Conservation (phyloP, 2,329 filamentous ascomycete genomes). For the Thielaviopsis euricoi region DNA sequence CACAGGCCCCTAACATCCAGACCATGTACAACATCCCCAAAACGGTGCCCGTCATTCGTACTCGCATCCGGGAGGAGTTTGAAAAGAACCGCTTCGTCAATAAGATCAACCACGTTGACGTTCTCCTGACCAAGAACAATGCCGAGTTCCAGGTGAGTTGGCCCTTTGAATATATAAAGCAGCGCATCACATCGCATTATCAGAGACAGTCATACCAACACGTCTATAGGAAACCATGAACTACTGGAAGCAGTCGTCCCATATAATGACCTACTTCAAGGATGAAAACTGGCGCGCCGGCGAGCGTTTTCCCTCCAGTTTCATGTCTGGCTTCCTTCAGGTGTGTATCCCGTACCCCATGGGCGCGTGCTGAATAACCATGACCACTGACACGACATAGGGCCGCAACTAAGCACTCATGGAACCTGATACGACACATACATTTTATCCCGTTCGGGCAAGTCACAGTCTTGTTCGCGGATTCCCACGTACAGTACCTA, state of each 20-base stretch:
- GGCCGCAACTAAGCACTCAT: constrained; percentile 34
- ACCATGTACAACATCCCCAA: constrained; percentile 90
- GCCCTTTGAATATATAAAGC: constrained; percentile 12
- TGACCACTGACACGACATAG: constrained; percentile 17
- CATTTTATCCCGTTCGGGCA: background rate
- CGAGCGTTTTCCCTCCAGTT: constrained; percentile 67
- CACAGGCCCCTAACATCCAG: constrained; percentile 86
- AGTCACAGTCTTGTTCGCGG: background rate
- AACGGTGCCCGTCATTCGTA: constrained; percentile 73
- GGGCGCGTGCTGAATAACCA: background rate
- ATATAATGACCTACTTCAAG: constrained; percentile 95
- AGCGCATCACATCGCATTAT: too few species aligned
- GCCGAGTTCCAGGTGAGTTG: constrained; percentile 73
- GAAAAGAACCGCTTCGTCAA: constrained; percentile 88
- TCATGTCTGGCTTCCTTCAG: constrained; percentile 92
- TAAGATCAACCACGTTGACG: constrained; percentile 75
- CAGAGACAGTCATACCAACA: background rate
- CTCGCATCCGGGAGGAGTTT: constrained; percentile 91
- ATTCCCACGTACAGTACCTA: background rate
- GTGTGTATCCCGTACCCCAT: constrained; percentile 37
- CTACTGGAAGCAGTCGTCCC: constrained; percentile 94
- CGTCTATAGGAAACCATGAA: constrained; percentile 77
- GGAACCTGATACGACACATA: background rate
- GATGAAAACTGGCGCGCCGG: constrained; percentile 62
- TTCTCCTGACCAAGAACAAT: constrained; percentile 79